Percentiles rank a stretch among this genome's conserved stretches.
Conservation (phyloP, 345 rosid genomes). For the Pelargonium nanum region DNA sequence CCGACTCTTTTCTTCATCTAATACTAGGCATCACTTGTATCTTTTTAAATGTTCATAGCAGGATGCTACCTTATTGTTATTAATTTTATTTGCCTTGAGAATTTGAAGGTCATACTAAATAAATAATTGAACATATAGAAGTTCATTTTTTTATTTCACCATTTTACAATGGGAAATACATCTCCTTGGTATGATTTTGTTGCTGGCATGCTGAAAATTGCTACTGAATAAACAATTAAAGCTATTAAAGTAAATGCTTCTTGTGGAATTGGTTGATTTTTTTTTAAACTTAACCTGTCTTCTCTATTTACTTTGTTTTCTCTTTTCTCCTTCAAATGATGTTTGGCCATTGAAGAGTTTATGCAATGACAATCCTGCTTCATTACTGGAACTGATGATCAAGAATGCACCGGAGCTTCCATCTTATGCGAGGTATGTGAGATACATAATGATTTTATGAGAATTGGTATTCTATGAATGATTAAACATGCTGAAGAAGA, state of each 20-base stretch:
- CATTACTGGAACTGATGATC: conserved; percentile 35
- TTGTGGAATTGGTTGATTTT: too few relatives aligned
- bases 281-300: not conserved
- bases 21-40: too few relatives aligned
- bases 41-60: too few relatives aligned
- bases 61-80: too few relatives aligned
- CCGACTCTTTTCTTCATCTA: too few relatives aligned
- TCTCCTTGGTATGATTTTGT: not conserved
- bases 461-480: not conserved
- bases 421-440: conserved; percentile 47
- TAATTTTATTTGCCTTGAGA: too few relatives aligned
- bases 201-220: not conserved
- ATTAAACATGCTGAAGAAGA: conserved; percentile 1
- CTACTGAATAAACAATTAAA: not conserved
- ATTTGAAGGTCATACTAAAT: too few relatives aligned
- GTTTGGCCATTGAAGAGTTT: conserved; percentile 22
- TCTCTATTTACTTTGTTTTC: not conserved
- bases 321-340: not conserved
- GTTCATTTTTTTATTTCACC: too few relatives aligned
- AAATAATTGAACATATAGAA: too few relatives aligned
- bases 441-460: not conserved
- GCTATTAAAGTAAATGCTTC: not conserved
- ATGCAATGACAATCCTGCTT: conserved; percentile 30
- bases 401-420: conserved; percentile 46
- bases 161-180: not conserved